A percentile compares a stretch with the other conserved stretches of the same genome.
These are phyloP conservation scores for Arxiozyma bovina DNA, from an alignment of 1,139 yeast genomes.

Conservation along the genomic window DNA sequence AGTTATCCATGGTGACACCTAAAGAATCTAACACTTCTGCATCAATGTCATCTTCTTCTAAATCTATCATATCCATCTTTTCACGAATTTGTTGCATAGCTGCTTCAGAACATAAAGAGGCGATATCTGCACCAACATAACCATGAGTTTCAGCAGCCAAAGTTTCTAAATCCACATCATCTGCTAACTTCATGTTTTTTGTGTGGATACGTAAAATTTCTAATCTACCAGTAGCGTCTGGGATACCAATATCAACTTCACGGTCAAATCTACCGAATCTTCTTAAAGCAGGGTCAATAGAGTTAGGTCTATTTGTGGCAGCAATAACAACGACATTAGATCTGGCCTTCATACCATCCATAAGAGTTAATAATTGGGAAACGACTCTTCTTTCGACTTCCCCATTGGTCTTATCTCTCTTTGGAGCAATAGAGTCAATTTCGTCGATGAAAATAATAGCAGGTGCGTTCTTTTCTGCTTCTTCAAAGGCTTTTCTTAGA, in stretches of 20 bases:
- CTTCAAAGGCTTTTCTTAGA: constrained; percentile 95
- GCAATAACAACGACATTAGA: constrained; percentile 93
- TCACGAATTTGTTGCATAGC: constrained; percentile 98
- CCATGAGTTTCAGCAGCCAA: constrained; percentile 92
- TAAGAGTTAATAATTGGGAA: constrained; percentile 87
- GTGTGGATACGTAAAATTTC: constrained; percentile 92
- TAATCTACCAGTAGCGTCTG: constrained; percentile 96
- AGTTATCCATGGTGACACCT: constrained; percentile 98
- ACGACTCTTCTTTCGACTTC: constrained; percentile 98
- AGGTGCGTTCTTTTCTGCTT: constrained; percentile 98
- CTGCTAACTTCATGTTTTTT: constrained; percentile 93
- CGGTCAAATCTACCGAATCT: constrained; percentile 98
- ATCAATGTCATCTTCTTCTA: constrained; percentile 93
- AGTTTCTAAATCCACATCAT: constrained; percentile 89
- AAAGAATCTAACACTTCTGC: constrained; percentile 93
- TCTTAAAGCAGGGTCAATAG: constrained; percentile 96
- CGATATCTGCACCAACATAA: constrained; percentile 93
- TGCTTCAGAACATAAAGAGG: constrained; percentile 95
- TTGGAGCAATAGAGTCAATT: constrained; percentile 97
- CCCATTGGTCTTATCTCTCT: constrained; percentile 99
- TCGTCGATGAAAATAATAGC: constrained; percentile 96
- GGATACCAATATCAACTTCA: constrained; percentile 98
- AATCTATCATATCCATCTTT: constrained; percentile 95
- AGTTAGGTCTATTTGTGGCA: constrained; percentile 94
- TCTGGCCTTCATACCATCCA: constrained; percentile 99